A percentile compares a stretch with the other conserved stretches of the same genome.
phyloP scores from a whole-genome alignment of 768 basidiomycete species.

The Asterophora parasitica region DNA sequence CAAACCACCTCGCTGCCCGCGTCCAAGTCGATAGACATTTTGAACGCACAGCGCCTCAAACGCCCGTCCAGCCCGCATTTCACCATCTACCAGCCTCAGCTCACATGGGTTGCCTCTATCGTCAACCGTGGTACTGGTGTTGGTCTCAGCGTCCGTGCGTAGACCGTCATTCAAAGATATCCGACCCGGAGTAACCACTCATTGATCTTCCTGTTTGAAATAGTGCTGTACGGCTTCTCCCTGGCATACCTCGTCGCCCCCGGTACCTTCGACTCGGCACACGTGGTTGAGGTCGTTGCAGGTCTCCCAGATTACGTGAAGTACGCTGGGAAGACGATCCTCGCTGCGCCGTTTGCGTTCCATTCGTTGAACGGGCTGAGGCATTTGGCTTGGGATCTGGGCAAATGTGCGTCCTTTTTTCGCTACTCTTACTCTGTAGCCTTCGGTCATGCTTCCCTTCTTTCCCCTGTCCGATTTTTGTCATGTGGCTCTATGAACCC shows the following conservation, averaged over 20 bases:
- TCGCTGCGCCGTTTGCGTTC: slow-evolving; percentile 87
- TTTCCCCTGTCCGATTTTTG: no score
- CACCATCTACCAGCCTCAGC: slow-evolving; percentile 93
- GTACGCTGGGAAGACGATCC: slow-evolving; percentile 66
- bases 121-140: slow-evolving; percentile 83
- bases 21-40: slow-evolving; percentile 51
- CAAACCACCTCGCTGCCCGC: slow-evolving; percentile 66
- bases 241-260: slow-evolving; percentile 84
- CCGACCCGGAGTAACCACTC: not conserved
- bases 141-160: slow-evolving; percentile 73
- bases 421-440: no score
- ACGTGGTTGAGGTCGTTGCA: slow-evolving; percentile 68
- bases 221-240: slow-evolving; percentile 86
- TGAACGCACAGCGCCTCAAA: slow-evolving; percentile 82
- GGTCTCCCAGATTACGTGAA: slow-evolving; percentile 75
- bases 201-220: no score
- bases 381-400: slow-evolving; percentile 87
- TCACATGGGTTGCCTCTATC: slow-evolving; percentile 88
- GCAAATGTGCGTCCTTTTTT: slow-evolving; percentile 55
- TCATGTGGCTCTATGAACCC: no score
- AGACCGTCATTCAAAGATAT: not conserved
- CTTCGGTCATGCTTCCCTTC: no score
- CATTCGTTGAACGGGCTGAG: slow-evolving; percentile 88
- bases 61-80: slow-evolving; percentile 95
- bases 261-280: slow-evolving; percentile 69